Conservation (phyloP, 2,329 filamentous ascomycete genomes). For the Pseudogymnoascus sp. region DNA sequence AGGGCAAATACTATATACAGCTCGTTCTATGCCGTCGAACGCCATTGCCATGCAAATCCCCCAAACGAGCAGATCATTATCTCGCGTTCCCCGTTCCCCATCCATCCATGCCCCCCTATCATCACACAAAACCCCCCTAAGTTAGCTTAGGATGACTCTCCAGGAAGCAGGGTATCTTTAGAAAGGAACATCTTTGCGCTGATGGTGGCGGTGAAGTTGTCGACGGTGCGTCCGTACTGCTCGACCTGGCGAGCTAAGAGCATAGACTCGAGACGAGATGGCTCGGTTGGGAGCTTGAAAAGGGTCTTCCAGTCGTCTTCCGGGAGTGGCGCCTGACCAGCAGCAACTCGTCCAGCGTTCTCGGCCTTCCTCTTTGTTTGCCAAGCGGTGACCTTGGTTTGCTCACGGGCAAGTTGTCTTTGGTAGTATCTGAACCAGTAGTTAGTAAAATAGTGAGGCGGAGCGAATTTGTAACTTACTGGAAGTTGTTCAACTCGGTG, state of each 20-base stretch:
- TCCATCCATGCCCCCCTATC: neutral
- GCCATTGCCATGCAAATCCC: slow-evolving; percentile 9
- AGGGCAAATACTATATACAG: slow-evolving; percentile 8
- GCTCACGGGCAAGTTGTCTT: slow-evolving; percentile 84
- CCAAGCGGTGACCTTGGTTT: slow-evolving; percentile 94
- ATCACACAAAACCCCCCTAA: slow-evolving; percentile 6
- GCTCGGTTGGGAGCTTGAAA: slow-evolving; percentile 96
- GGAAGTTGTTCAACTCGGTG: slow-evolving; percentile 98
- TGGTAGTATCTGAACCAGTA: slow-evolving; percentile 59
- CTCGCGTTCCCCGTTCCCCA: slow-evolving; percentile 4
- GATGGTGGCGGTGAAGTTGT: slow-evolving; percentile 86
- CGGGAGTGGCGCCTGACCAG: slow-evolving; percentile 81
- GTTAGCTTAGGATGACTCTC: slow-evolving; percentile 28
- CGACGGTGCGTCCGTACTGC: slow-evolving; percentile 95
- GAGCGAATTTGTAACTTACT: slow-evolving; percentile 38
- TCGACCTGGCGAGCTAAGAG: slow-evolving; percentile 93
- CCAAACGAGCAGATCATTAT: slow-evolving; percentile 9
- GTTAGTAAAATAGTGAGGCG: neutral
- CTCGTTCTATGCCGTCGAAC: slow-evolving; percentile 7
- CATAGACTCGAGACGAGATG: slow-evolving; percentile 85
- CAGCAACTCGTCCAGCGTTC: slow-evolving; percentile 74
- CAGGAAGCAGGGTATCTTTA: slow-evolving; percentile 58
- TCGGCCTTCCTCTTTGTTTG: slow-evolving; percentile 94
- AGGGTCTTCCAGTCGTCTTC: slow-evolving; percentile 98
- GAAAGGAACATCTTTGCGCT: slow-evolving; percentile 98